These are phyloP conservation scores for Trichophyton mentagrophytes DNA, from an alignment of 2,329 filamentous ascomycete species.

Conservation along the genomic window DNA sequence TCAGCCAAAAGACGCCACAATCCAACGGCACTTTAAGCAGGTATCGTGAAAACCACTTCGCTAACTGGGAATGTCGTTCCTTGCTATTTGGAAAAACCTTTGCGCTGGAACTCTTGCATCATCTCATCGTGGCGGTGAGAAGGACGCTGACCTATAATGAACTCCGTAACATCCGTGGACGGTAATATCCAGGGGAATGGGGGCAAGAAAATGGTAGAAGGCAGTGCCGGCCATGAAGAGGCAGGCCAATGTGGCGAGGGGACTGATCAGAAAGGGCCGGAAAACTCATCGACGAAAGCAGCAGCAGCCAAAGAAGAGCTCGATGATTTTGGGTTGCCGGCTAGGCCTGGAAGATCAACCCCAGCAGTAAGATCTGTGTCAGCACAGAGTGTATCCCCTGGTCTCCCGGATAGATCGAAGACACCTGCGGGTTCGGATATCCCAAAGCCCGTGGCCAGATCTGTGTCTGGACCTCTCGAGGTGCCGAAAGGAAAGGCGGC, in stretches of 20 bases:
- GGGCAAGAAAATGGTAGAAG: background rate
- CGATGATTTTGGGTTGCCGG: constrained; percentile 12
- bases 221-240: background rate
- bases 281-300: background rate
- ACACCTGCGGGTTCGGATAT: background rate
- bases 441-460: constrained; percentile 1
- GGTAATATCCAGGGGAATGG: background rate
- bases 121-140: background rate
- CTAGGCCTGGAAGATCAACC: constrained; percentile 3
- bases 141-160: background rate
- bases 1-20: background rate
- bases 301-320: constrained; percentile 4
- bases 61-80: constrained; percentile 2
- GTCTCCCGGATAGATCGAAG: background rate
- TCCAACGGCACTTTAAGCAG: background rate
- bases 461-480: constrained; percentile 8
- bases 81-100: background rate
- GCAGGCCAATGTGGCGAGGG: background rate
- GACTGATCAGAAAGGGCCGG: background rate
- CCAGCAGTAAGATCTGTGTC: background rate
- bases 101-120: background rate
- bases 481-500: background rate
- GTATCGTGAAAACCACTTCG: background rate
- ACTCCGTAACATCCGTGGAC: background rate
- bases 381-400: background rate